phyloP scores from a whole-genome alignment of 805 yeast genomes.

The Pichia insulana region DNA sequence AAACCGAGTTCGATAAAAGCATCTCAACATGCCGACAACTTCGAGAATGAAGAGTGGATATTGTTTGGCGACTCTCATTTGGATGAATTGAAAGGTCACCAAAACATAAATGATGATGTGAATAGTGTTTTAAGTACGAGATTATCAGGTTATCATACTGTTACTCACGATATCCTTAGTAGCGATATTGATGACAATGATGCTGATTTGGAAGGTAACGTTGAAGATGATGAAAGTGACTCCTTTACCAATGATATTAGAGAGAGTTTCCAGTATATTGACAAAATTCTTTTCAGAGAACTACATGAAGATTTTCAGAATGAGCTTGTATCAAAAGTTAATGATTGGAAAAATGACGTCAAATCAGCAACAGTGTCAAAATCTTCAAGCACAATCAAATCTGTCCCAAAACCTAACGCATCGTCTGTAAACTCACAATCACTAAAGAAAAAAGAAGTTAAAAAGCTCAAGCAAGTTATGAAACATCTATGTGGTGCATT shows the following conservation, averaged over 20 bases:
- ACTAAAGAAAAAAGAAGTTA: neutral
- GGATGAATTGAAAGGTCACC: neutral
- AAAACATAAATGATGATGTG: neutral
- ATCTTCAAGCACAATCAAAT: neutral
- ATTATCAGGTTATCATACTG: neutral
- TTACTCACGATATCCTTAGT: neutral
- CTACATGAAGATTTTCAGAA: neutral
- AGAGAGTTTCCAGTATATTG: neutral
- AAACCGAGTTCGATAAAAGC: no score
- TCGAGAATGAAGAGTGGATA: slow-evolving; percentile 4
- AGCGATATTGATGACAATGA: slow-evolving; percentile 22
- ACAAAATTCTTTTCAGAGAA: neutral
- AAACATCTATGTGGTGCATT: slow-evolving; percentile 1
- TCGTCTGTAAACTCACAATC: neutral
- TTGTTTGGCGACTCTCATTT: slow-evolving; percentile 1
- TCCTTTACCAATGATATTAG: neutral
- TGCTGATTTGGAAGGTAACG: slow-evolving; percentile 21
- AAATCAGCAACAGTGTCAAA: neutral
- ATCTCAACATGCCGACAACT: neutral
- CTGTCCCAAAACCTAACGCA: neutral
- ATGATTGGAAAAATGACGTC: slow-evolving; percentile 4
- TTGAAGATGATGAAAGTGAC: neutral
- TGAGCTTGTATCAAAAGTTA: slow-evolving; percentile 5
- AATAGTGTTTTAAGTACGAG: slow-evolving; percentile 7
- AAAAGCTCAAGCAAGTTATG: neutral